Percentiles rank a stretch among this genome's conserved stretches.
Evolutionary conservation across 176 grass and related monocot genomes (phyloP).

Genomic region (Oryza rufipogon): DNA sequence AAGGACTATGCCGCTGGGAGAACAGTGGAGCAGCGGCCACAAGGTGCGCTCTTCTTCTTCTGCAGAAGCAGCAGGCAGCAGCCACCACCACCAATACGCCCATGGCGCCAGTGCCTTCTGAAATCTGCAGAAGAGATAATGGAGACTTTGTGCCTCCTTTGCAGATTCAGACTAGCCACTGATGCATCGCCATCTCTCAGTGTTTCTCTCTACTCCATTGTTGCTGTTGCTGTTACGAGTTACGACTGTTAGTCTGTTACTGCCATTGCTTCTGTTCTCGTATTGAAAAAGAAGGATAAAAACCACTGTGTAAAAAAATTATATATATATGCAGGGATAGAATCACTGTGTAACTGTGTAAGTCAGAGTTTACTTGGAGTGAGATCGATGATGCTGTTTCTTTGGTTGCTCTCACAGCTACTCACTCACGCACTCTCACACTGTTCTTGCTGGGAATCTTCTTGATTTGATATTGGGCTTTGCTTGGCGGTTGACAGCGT

Average conservation of each 20-base stretch:
- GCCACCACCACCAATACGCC: not conserved
- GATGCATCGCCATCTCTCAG: not conserved
- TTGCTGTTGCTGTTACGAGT: not conserved
- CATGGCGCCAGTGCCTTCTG: not conserved
- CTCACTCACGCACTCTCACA: not conserved
- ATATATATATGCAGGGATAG: not conserved
- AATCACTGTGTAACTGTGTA: not conserved
- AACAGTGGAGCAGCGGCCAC: not conserved
- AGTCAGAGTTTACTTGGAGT: not conserved
- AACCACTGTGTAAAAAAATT: not conserved
- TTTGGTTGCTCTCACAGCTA: not conserved
- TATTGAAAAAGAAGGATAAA: not conserved
- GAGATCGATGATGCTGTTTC: not conserved
- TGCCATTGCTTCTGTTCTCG: not conserved
- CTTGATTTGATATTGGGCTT: not conserved
- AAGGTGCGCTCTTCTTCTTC: not conserved
- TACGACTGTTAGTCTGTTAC: not conserved
- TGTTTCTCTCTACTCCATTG: not conserved
- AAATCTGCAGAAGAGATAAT: not conserved
- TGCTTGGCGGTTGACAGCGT: not conserved
- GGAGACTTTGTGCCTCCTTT: not conserved
- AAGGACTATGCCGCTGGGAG: slow-evolving; percentile 30
- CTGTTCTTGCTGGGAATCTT: slow-evolving; percentile 7
- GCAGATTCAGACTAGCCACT: not conserved
- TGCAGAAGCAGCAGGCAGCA: not conserved